A percentile compares a stretch with the other conserved stretches of the same genome.
These are phyloP conservation scores for Setaria viridis DNA, from an alignment of 202 grass and related monocot genomes.

Conservation along the genomic window DNA sequence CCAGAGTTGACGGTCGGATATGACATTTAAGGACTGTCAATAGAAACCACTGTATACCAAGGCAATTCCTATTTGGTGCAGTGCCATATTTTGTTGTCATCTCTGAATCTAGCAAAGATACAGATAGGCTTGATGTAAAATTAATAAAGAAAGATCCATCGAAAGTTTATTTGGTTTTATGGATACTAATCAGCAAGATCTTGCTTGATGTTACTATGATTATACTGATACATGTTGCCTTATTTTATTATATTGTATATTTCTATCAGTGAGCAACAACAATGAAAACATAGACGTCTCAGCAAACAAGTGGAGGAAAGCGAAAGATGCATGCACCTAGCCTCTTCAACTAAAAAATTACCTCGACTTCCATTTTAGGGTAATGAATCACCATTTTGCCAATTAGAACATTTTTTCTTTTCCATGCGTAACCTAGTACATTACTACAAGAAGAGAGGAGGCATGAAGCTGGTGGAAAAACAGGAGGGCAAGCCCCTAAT, in stretches of 20 bases:
- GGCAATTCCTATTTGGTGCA: too few relatives aligned
- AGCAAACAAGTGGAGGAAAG: neutral
- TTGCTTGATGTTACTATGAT: neutral
- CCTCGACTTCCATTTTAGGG: neutral
- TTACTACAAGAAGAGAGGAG: neutral
- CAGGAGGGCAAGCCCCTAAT: neutral
- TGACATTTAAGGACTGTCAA: too few relatives aligned
- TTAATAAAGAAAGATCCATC: neutral
- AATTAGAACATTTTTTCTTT: neutral
- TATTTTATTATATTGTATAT: neutral
- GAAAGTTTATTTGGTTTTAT: neutral
- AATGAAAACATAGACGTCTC: neutral
- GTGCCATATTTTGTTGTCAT: neutral
- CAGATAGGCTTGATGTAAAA: neutral
- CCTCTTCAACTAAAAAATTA: neutral
- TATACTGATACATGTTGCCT: neutral
- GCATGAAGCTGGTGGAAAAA: neutral
- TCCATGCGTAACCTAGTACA: neutral
- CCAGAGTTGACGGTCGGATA: neutral
- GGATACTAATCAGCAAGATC: neutral
- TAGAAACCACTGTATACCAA: too few relatives aligned
- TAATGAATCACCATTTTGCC: neutral
- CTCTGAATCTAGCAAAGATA: neutral
- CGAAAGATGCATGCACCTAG: slow-evolving; percentile 13
- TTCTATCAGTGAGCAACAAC: neutral